Base-by-base conservation (phyloP, 306 rosid genomes). In the Abrus precatorius region DNA sequence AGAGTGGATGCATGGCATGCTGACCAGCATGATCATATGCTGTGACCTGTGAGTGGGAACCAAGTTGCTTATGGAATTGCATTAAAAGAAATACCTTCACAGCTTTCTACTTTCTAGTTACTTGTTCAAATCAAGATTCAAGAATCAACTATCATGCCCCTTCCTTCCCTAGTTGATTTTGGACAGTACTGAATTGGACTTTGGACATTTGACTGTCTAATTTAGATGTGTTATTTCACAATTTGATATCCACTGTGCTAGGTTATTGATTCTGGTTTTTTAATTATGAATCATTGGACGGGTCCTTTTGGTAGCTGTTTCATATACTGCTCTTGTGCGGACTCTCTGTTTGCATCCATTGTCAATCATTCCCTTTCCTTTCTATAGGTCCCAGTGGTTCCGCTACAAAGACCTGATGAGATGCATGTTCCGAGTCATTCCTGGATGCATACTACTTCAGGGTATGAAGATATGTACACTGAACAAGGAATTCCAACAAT, bases 401-500 rank as follows among this genome's bases (percentile, higher is more conserved):
- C 97, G 6, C 75, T 93, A 43, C 94, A 83, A 84, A 91, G 93
- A 77, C 93, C 97, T 13, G 94, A 89, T 83, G 98, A 91, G 69
- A 79, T 82, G 81, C 90, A 75, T 53, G 78, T 73, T 54, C 85
- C 89, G 7, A 90, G 82, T 81, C 84, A 84, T 57, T 85, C 94
- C 6, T 88, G 88, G 92, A 88, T 87, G 93, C 89, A 88, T 65
- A 80, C 80, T 65, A 62, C 75, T 38, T 72, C 89, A 2, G 89
- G 85, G 7, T 87, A 79, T 78, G 98, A 93, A 41, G 97, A 90
- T 40, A 87, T 84, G 72, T 71, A 73, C 80, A 79, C 59, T 34
- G 95, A 91, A 85, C 89, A 78, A 68, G 98, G 95, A 69, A 90
- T 91, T 86, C 98, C 98, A 7, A 91, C 97, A 12, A 90, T 91